These are phyloP conservation scores for Ophiostoma novo-ulmi DNA, from an alignment of 2,329 filamentous ascomycete genomes.

Conservation along the genomic window DNA sequence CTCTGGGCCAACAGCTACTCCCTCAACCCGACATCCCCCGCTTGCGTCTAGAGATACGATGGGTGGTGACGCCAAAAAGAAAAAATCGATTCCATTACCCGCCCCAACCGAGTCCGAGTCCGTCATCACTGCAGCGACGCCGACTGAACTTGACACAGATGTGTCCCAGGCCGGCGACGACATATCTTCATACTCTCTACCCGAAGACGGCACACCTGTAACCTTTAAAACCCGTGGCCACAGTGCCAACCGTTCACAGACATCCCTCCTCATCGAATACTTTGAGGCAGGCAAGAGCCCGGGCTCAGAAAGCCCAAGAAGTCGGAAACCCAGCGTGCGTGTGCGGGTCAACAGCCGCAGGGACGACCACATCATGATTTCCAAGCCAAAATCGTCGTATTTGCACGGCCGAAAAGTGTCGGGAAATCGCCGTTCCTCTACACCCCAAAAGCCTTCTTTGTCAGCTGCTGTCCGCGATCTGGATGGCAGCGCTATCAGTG, in stretches of 20 bases:
- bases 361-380: slow-evolving; percentile 80
- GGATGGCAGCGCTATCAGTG: slow-evolving; percentile 34
- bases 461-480: slow-evolving; percentile 28
- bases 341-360: slow-evolving; percentile 66
- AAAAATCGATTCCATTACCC: slow-evolving; percentile 55
- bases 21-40: slow-evolving; percentile 5
- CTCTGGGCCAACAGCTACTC: background rate
- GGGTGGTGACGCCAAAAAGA: slow-evolving; percentile 47
- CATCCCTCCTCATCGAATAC: slow-evolving; percentile 88
- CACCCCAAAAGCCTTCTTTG: slow-evolving; percentile 42
- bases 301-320: slow-evolving; percentile 48
- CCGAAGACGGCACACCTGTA: slow-evolving; percentile 83
- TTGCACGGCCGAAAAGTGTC: slow-evolving; percentile 57
- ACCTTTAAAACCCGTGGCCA: slow-evolving; percentile 77
- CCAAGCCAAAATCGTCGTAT: slow-evolving; percentile 63
- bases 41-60: slow-evolving; percentile 25
- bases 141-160: slow-evolving; percentile 61
- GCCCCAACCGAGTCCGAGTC: slow-evolving; percentile 70
- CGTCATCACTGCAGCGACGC: slow-evolving; percentile 51
- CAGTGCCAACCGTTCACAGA: slow-evolving; percentile 64
- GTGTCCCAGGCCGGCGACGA: slow-evolving; percentile 63
- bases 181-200: slow-evolving; percentile 72
- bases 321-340: slow-evolving; percentile 74
- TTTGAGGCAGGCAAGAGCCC: slow-evolving; percentile 72
- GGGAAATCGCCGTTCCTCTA: slow-evolving; percentile 37